Evolutionary conservation across 2,329 filamentous ascomycete genomes (phyloP), one percentile per base, ranked within the genome.

Genomic region (Trichophyton schoenleinii): DNA sequence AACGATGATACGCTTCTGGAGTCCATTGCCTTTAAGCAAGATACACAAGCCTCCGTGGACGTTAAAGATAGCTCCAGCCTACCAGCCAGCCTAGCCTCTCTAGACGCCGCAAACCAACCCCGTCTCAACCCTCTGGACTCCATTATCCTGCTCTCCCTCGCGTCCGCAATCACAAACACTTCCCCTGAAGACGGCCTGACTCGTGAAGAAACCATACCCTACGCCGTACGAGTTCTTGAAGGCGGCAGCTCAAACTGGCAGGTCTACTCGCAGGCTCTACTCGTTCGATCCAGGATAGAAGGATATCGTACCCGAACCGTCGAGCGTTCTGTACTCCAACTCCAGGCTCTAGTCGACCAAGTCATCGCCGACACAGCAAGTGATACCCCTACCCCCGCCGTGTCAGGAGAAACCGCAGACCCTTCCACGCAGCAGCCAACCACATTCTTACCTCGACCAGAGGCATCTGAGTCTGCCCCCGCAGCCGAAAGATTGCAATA

Each of bases 171-270:
- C 63, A 95, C 88, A 64, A 96, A 97, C 69, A 91, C 89, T 0
- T 87, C 91, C 0, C 91, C 94, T 0, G 80, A 85, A 0, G 87
- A 97, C 70, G 87, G 88, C 0, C 78, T 99, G 0, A 97, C 91
- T 0, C 82, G 91, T n/a, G 91, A 97, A 74, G 90, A 97, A 71
- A 92, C 95, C 3, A 75, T 95, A 0, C 94, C 94, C 0, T 99
- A 92, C 70, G 94, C 94, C 0, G 87, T 86, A 1, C 84, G 94
- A 46, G 94, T 97, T 0, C 80, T 99, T 1, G 83, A 88, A 7
- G 91, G 94, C 63, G 91, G 92, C 67, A 88, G 88, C 53, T 92
- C 90, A 0, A 99, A 97, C 73, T 99, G 94, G 94, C 94, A 97
- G 72, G 87, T 96, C 38, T 97, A 97, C 71, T 96, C 94, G 0